Evolutionary conservation across 2,329 filamentous ascomycete genomes (phyloP), one percentile per base, ranked within the genome.

Genomic region (Fusarium pseudograminearum): DNA sequence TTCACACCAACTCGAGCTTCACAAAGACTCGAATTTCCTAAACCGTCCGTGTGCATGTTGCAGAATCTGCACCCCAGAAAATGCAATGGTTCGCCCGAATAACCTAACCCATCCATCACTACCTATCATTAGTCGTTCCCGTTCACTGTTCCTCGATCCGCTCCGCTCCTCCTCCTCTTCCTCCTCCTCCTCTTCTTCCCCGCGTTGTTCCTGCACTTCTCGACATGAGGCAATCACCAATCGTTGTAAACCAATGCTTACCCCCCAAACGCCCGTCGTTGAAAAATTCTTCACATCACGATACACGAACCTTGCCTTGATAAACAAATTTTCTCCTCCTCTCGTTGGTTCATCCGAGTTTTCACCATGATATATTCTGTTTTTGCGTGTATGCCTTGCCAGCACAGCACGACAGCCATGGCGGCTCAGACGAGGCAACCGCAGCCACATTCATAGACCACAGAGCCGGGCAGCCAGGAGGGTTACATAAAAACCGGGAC

Each of bases 221-320:
- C 30, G 53, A 34, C 14, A 57, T 61, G 61, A 70, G 51, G 62
- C 54, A 59, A 42, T n/a, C 40, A 57, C 67, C 67, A 70, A 70
- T 68, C 67, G 70, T 45, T 31, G n/a, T 24, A 46, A 36, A 26
- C 16, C 41, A 51, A 60, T 60, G 53, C 63, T 68, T 71, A 70
- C 58, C 40, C 40, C 54, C 54, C 58, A 68, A 51, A 71, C 67
- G 67, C 67, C 67, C 67, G 67, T 68, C 20, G 20, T 20, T 51
- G 54, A 60, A 70, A 68, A 57, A 22, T 41, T 71, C 61, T 71
- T 70, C 61, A 56, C 26, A 20, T 67, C 69, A 67, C 60, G 28
- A 54, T 61, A 24, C 24, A 30, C 14, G 34, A 50, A 34, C 34
- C 48, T 58, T 66, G 54, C 45, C 31, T 47, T 20, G 15, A 28